These are phyloP conservation scores for Pythium dissotocum DNA, from an alignment of 352 stramenopile species.

Conservation along the genomic window DNA sequence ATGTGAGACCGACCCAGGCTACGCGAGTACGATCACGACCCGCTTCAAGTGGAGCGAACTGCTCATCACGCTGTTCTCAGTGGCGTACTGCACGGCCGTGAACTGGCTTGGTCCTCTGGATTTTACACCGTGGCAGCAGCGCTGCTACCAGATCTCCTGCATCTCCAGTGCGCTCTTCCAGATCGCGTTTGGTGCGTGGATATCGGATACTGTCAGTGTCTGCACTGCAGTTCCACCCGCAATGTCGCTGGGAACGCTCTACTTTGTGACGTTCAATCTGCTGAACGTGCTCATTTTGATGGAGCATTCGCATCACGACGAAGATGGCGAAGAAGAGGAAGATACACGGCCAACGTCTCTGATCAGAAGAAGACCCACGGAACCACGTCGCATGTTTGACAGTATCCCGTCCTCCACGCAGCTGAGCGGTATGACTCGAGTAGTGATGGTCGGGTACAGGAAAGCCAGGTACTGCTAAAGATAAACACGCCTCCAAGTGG, in stretches of 20 bases:
- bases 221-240: constrained; percentile 40
- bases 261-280: constrained; percentile 56
- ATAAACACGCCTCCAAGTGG: constrained; percentile 1
- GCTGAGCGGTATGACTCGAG: constrained; percentile 22
- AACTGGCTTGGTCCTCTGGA: constrained; percentile 55
- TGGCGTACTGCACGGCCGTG: constrained; percentile 40
- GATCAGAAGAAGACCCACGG: constrained; percentile 2
- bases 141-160: constrained; percentile 42
- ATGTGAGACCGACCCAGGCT: constrained; percentile 34
- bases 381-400: constrained; percentile 14
- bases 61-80: constrained; percentile 54
- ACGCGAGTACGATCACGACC: constrained; percentile 28
- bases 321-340: neutral
- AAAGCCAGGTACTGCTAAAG: constrained; percentile 22
- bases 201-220: constrained; percentile 28
- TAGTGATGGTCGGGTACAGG: constrained; percentile 29
- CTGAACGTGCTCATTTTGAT: constrained; percentile 60
- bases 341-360: neutral
- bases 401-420: constrained; percentile 18
- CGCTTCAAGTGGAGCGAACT: constrained; percentile 43
- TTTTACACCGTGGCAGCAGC: constrained; percentile 50
- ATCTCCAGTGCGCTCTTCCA: constrained; percentile 38
- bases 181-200: constrained; percentile 38
- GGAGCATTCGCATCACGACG: constrained; percentile 26
- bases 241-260: constrained; percentile 31